Conservation (phyloP, 495 filamentous ascomycete genomes). For the Tuber aestivum region DNA sequence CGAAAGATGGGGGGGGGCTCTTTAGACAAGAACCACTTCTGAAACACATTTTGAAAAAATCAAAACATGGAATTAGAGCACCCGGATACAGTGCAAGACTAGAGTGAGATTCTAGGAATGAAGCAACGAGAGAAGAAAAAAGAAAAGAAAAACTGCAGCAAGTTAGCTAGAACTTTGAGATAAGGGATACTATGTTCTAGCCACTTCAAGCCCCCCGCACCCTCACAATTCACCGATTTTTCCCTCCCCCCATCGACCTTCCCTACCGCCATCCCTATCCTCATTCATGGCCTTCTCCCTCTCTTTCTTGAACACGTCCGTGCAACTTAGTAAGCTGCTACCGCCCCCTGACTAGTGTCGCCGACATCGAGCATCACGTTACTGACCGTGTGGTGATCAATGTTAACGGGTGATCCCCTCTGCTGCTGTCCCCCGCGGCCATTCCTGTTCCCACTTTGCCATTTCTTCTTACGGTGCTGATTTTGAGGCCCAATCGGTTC, state of each 20-base stretch:
- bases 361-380: not conserved
- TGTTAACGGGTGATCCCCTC: not conserved
- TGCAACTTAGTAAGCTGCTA: not conserved
- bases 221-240: not conserved
- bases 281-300: not conserved
- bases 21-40: not conserved
- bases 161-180: conserved; percentile 3
- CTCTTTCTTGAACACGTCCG: not conserved
- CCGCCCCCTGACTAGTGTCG: not conserved
- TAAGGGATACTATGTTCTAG: conserved; percentile 3
- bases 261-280: not conserved
- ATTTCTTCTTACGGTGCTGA: conserved; percentile 22
- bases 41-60: not conserved
- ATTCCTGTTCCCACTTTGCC: conserved; percentile 10
- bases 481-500: conserved; percentile 26
- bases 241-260: not conserved
- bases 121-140: not conserved
- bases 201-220: conserved; percentile 4
- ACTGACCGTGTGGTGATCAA: not conserved
- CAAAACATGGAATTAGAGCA: not conserved
- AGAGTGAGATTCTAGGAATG: not conserved
- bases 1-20: not conserved
- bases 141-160: not conserved
- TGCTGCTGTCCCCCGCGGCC: not conserved
- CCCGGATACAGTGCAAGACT: not conserved